Percentiles rank a stretch among this genome's conserved stretches.
These are phyloP conservation scores for Botrytis medusae DNA, from an alignment of 2,329 filamentous ascomycete genomes.

Conservation along the genomic window DNA sequence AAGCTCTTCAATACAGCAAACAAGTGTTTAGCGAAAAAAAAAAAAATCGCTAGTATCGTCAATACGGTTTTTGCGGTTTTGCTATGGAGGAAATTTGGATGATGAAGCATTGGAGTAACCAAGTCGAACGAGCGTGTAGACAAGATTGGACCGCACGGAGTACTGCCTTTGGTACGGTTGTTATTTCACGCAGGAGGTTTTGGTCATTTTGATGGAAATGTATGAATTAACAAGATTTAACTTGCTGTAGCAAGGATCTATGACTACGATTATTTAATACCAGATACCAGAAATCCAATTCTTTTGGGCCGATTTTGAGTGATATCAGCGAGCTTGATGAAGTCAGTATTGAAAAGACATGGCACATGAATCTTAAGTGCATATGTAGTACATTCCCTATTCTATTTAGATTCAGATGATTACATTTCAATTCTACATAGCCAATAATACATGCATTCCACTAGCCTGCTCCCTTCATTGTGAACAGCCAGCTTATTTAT, in stretches of 20 bases:
- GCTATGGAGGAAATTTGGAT: background rate
- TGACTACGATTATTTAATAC: rapidly evolving
- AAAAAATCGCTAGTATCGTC: background rate
- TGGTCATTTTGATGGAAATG: background rate
- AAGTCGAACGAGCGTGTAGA: background rate
- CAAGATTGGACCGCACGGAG: background rate
- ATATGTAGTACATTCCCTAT: too few relatives aligned
- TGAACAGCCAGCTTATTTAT: rapidly evolving
- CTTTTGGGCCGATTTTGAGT: too few relatives aligned
- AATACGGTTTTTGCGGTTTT: background rate
- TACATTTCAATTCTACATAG: too few relatives aligned
- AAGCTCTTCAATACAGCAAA: background rate
- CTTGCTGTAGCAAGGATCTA: background rate
- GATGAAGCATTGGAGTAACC: rapidly evolving
- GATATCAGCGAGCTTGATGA: too few relatives aligned
- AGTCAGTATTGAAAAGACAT: too few relatives aligned
- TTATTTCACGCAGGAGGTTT: rapidly evolving
- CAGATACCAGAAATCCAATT: background rate
- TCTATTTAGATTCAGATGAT: too few relatives aligned
- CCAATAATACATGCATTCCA: too few relatives aligned
- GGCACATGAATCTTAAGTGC: too few relatives aligned
- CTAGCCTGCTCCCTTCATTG: too few relatives aligned
- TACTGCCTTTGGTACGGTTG: background rate
- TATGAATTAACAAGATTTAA: background rate
- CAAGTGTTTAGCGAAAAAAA: background rate